These are phyloP conservation scores for Nakazawaea laoshanensis DNA, from an alignment of 805 yeast species.

Conservation along the genomic window DNA sequence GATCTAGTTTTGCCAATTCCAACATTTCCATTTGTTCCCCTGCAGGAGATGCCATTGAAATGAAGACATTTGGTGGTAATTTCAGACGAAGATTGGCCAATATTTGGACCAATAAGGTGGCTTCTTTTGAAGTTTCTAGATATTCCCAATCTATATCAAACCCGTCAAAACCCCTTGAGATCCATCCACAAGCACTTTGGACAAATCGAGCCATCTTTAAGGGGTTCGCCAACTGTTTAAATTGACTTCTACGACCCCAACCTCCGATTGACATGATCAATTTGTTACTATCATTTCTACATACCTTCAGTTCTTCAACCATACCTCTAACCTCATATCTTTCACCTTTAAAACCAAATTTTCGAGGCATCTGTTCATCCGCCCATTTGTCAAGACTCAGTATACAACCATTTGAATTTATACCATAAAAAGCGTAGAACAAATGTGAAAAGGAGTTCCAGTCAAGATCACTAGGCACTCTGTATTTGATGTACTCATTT, in stretches of 20 bases:
- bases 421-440: conserved; percentile 59
- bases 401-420: conserved; percentile 46
- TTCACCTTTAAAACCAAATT: neutral
- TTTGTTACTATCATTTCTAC: conserved; percentile 28
- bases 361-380: conserved; percentile 34
- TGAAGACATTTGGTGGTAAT: conserved; percentile 28
- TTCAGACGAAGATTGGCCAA: conserved; percentile 28
- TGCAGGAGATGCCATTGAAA: conserved; percentile 70
- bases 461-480: conserved; percentile 53
- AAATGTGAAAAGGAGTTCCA: conserved; percentile 43
- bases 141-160: conserved; percentile 87
- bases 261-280: conserved; percentile 73
- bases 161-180: conserved; percentile 61
- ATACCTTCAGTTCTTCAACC: conserved; percentile 2
- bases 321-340: conserved; percentile 1
- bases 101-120: conserved; percentile 30
- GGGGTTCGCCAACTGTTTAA: conserved; percentile 33
- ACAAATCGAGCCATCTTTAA: conserved; percentile 34
- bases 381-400: conserved; percentile 60
- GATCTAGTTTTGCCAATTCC: conserved; percentile 42
- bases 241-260: conserved; percentile 43
- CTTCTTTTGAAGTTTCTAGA: conserved; percentile 42
- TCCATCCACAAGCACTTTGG: conserved; percentile 30
- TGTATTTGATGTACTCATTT: conserved; percentile 36
- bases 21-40: conserved; percentile 32